A percentile compares a stretch with the other conserved stretches of the same genome.
Evolutionary conservation across 768 basidiomycete species (phyloP).

Genomic region (Mycena alexandri): DNA sequence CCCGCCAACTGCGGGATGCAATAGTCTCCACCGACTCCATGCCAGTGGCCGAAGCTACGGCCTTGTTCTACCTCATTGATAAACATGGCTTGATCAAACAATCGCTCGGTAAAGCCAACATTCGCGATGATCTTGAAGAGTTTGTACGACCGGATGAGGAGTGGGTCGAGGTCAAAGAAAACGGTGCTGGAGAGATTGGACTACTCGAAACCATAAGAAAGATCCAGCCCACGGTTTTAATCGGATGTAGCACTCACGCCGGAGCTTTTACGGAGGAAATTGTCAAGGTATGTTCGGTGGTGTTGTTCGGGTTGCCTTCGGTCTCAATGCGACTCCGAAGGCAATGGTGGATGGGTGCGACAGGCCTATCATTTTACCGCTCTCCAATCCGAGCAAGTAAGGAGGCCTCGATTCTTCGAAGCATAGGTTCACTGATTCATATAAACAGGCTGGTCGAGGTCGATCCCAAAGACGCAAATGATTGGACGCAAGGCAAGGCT

Average conservation of each 20-base stretch:
- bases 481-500: conserved; percentile 86
- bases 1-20: conserved; percentile 81
- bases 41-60: conserved; percentile 68
- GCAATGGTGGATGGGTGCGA: conserved; percentile 78
- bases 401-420: background rate
- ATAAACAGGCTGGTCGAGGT: conserved; percentile 72
- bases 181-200: conserved; percentile 57
- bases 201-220: conserved; percentile 79
- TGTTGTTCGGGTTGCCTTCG: background rate
- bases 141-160: conserved; percentile 72
- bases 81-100: conserved; percentile 71
- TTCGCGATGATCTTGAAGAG: conserved; percentile 61
- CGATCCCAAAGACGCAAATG: conserved; percentile 74
- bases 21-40: conserved; percentile 70
- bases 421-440: background rate
- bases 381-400: conserved; percentile 79
- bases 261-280: conserved; percentile 86
- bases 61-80: conserved; percentile 81
- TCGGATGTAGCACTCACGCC: conserved; percentile 85
- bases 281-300: conserved; percentile 44
- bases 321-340: conserved; percentile 36
- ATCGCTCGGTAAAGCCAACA: conserved; percentile 56
- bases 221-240: conserved; percentile 84
- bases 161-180: conserved; percentile 57
- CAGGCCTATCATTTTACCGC: conserved; percentile 85